Conservation (phyloP, 2,329 filamentous ascomycete genomes). For the Aspergillus ochraceoroseus region DNA sequence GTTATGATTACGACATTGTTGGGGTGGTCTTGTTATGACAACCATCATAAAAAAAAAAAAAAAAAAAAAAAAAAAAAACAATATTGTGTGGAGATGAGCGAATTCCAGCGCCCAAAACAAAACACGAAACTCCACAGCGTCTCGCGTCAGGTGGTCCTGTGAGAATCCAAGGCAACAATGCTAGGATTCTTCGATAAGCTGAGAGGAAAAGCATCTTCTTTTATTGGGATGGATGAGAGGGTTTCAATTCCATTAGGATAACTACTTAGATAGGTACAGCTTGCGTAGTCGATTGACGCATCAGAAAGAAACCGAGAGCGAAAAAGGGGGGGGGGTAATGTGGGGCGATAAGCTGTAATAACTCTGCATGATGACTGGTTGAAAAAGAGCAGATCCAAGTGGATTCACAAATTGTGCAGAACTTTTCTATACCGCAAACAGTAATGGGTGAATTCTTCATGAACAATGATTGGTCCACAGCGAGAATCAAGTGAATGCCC, state of each 20-base stretch:
- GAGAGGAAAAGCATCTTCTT: not conserved
- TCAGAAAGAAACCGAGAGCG: too few relatives aligned
- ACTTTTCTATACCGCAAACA: conserved; percentile 18
- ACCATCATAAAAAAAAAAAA: too few relatives aligned
- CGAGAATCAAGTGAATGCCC: conserved; percentile 15
- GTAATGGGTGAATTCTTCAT: conserved; percentile 7
- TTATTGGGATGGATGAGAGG: too few relatives aligned
- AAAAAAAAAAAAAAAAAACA: not conserved
- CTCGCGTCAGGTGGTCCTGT: conserved; percentile 21
- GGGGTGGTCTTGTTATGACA: conserved; percentile 11
- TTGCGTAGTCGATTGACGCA: too few relatives aligned
- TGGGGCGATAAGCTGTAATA: conserved; percentile 22
- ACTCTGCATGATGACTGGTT: conserved; percentile 15
- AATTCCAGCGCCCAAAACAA: conserved; percentile 5
- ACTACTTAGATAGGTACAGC: too few relatives aligned
- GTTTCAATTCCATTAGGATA: too few relatives aligned
- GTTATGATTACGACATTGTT: not conserved
- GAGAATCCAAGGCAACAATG: conserved; percentile 9
- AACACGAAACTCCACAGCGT: conserved; percentile 12
- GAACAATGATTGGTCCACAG: conserved; percentile 13
- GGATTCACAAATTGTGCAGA: conserved; percentile 11
- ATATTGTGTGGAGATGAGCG: too few relatives aligned
- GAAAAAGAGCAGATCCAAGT: conserved; percentile 19
- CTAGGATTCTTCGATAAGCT: not conserved
- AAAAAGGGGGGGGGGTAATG: conserved; percentile 14